Percentiles rank a stretch among this genome's conserved stretches.
Evolutionary conservation across 768 basidiomycete genomes (phyloP).

Genomic region (Russula foetens): DNA sequence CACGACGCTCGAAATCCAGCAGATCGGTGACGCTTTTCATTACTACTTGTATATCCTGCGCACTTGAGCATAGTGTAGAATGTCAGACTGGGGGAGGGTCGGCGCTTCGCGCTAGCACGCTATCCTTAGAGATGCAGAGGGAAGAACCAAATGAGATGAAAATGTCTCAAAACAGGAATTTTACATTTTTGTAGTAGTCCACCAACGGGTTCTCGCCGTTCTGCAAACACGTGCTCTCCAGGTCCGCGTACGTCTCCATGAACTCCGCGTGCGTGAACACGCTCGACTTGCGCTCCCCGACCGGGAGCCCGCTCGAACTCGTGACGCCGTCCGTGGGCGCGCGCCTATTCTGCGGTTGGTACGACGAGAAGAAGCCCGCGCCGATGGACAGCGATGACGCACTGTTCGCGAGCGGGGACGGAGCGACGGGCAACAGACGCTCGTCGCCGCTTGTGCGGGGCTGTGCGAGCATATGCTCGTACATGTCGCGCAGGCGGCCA

Average conservation of each 20-base stretch:
- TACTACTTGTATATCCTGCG: conserved; percentile 71
- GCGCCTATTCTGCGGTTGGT: conserved; percentile 47
- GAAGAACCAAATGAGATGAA: neutral
- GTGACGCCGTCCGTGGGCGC: conserved; percentile 60
- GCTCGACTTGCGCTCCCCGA: conserved; percentile 72
- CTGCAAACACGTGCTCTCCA: conserved; percentile 56
- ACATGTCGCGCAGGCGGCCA: conserved; percentile 77
- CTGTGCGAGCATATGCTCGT: conserved; percentile 71
- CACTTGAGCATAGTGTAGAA: conserved; percentile 20
- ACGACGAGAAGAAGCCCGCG: conserved; percentile 65
- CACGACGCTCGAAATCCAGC: conserved; percentile 56
- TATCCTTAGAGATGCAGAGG: neutral
- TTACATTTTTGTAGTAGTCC: conserved; percentile 89
- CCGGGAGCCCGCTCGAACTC: conserved; percentile 67
- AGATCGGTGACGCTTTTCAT: conserved; percentile 75
- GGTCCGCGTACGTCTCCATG: conserved; percentile 74
- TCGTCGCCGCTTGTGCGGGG: conserved; percentile 30
- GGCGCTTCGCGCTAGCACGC: neutral
- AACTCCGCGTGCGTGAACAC: conserved; percentile 90
- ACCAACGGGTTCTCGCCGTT: conserved; percentile 88
- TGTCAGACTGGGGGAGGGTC: too few species aligned
- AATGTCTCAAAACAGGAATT: conserved; percentile 66
- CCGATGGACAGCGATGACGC: conserved; percentile 46
- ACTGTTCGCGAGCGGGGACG: conserved; percentile 45
- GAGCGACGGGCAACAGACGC: conserved; percentile 13